Evolutionary conservation across 768 basidiomycete species (phyloP).

Genomic region (Chalciporus pseudorubinellus): DNA sequence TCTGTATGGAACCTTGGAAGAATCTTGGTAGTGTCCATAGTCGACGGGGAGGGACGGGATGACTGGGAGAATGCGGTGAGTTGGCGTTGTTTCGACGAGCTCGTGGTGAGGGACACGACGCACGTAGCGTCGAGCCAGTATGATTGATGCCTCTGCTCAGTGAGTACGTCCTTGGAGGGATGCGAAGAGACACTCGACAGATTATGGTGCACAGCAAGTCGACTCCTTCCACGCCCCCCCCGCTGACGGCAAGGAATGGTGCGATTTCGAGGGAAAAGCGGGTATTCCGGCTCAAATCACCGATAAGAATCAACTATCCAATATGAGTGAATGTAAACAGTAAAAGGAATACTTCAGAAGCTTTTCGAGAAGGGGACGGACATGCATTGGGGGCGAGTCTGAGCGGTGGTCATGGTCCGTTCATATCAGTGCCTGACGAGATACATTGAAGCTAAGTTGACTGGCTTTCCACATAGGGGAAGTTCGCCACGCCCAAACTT

Average conservation of each 20-base stretch:
- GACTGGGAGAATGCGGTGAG: background rate
- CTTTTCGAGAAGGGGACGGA: conserved; percentile 19
- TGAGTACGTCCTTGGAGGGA: background rate
- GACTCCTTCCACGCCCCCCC: too few species aligned
- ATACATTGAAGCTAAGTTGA: conserved; percentile 22
- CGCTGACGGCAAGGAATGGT: conserved; percentile 1
- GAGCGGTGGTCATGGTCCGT: conserved; percentile 25
- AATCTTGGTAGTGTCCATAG: background rate
- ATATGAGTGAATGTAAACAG: conserved; percentile 23
- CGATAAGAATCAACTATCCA: conserved; percentile 24
- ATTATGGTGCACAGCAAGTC: background rate
- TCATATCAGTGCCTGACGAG: conserved; percentile 29
- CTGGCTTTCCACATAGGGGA: conserved; percentile 18
- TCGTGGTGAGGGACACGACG: background rate
- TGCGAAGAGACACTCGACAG: background rate
- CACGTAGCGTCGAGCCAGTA: background rate
- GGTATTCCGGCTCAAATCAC: conserved; percentile 19
- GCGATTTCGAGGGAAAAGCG: conserved; percentile 3
- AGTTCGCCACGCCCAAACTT: conserved; percentile 14
- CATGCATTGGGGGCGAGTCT: conserved; percentile 25
- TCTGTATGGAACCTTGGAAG: too few species aligned
- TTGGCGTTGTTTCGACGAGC: background rate
- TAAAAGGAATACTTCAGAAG: conserved; percentile 8
- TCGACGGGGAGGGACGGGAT: background rate
- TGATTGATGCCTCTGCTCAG: background rate